Conservation (phyloP, 495 filamentous ascomycete species). For the Lophium mytilinum region DNA sequence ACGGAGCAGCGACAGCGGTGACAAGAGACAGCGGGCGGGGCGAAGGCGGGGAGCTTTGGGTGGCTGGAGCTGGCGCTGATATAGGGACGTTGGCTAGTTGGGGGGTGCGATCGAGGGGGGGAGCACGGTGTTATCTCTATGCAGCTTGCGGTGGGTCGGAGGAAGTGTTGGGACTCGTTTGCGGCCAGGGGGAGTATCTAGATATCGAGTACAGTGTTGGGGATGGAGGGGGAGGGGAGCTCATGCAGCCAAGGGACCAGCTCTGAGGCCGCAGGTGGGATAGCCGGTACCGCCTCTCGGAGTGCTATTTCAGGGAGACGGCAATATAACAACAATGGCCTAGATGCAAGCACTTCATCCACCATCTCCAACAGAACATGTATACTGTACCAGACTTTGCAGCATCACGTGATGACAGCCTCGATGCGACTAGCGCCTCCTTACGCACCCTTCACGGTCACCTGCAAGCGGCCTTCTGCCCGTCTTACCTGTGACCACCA, state of each 20-base stretch:
- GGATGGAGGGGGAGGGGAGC: not conserved
- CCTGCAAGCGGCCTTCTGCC: too few relatives aligned
- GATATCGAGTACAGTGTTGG: not conserved
- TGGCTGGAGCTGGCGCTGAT: not conserved
- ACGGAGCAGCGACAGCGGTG: not conserved
- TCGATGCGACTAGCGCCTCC: too few relatives aligned
- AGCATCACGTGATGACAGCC: too few relatives aligned
- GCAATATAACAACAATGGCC: too few relatives aligned
- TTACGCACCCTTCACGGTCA: too few relatives aligned
- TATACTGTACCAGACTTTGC: too few relatives aligned
- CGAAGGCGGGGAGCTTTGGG: constrained; percentile 2
- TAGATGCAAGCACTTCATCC: too few relatives aligned
- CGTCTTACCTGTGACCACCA: too few relatives aligned
- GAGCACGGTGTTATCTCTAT: not conserved
- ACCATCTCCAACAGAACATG: too few relatives aligned
- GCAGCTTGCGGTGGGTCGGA: not conserved
- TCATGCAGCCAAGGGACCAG: constrained; percentile 3
- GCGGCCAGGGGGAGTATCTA: not conserved
- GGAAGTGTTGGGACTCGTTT: not conserved
- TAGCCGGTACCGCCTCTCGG: too few relatives aligned
- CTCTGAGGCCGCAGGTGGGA: too few relatives aligned
- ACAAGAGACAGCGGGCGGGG: not conserved
- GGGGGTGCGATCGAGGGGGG: not conserved
- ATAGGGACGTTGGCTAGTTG: not conserved
- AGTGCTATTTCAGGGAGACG: too few relatives aligned